These are phyloP conservation scores for Cutaneotrichosporon dermatis DNA, from an alignment of 1,284 basidiomycete species.

Conservation along the genomic window DNA sequence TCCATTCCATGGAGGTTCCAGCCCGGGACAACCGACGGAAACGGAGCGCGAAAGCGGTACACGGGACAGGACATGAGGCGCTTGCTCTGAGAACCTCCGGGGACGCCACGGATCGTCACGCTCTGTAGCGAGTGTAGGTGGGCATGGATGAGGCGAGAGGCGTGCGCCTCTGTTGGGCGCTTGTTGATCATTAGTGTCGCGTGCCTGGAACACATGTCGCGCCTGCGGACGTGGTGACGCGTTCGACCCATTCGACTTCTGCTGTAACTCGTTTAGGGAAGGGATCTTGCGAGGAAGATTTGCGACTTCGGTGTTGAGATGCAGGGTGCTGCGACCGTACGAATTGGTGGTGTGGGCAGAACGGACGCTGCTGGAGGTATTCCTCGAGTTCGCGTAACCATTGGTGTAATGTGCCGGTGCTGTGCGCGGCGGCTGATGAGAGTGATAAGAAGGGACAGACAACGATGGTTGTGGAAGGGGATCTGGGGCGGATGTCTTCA, in stretches of 20 bases:
- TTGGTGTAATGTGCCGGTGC: not conserved
- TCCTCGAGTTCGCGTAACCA: not conserved
- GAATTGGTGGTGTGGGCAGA: not conserved
- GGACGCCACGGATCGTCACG: not conserved
- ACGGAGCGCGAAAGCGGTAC: not conserved
- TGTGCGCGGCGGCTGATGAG: not conserved
- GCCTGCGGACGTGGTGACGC: not conserved
- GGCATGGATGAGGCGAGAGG: not conserved
- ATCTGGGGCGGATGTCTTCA: not conserved
- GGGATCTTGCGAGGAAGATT: conserved; percentile 1
- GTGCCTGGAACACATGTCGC: not conserved
- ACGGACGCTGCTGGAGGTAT: not conserved
- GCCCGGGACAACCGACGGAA: not conserved
- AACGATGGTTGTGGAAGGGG: not conserved
- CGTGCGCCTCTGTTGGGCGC: no score
- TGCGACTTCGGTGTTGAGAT: not conserved
- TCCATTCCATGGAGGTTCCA: not conserved
- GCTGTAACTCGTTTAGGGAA: not conserved
- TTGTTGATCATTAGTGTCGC: no score
- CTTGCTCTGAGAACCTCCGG: not conserved
- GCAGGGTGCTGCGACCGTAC: not conserved
- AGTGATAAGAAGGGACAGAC: not conserved
- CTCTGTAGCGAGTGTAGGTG: not conserved
- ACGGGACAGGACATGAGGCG: not conserved
- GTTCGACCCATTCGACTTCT: not conserved